Evolutionary conservation across 169 alveolate species (phyloP), one percentile per base, ranked within the genome.

Genomic region (Eimeria sp.): DNA sequence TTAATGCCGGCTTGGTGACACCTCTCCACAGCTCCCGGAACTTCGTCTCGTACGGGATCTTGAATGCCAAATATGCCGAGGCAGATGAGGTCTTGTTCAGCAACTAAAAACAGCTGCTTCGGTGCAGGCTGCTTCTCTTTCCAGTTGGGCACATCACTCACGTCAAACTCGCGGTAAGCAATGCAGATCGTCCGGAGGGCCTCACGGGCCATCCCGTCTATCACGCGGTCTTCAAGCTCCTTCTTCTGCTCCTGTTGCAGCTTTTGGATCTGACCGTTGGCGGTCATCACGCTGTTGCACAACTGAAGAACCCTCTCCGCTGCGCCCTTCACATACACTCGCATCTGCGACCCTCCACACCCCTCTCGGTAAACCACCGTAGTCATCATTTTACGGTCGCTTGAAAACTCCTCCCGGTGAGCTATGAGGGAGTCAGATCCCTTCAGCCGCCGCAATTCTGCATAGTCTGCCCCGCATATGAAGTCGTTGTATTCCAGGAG

Each of bases 1-100:
- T 95, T 97, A 27, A 99, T 98, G 62, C 99, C 98, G 37, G 99
- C 99, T 68, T 96, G 96, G 85, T 98, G 97, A 89, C 99, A 98
- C 52, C 93, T 68, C 90, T 52, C 80, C 68, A 98, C 98, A 6
- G 99, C 99, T 43, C 96, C 97, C 54, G 99, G 99, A 1, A 98
- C 99, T 94, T 98, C 99, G 43, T 96, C 97, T 89, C 99, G 96
- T 40, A 98, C 97, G 52, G 98, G 97, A 95, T 98, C 99, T 76
- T 96, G 97, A 58, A 98, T 98, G 68, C 99, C 99, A 23, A 97
- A 96, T 66, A 98, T 97, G 62, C 98, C 98, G 78, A 98, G 95
- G 43, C 98, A 97, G 54, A 95, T 97, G 60, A 97, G 97, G 60
- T 97, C 97, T 46, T 82, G 82, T 68, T 95, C 97, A 56, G 97